phyloP scores from a whole-genome alignment of 2,329 filamentous ascomycete species.

The Pseudocercospora vitis region DNA sequence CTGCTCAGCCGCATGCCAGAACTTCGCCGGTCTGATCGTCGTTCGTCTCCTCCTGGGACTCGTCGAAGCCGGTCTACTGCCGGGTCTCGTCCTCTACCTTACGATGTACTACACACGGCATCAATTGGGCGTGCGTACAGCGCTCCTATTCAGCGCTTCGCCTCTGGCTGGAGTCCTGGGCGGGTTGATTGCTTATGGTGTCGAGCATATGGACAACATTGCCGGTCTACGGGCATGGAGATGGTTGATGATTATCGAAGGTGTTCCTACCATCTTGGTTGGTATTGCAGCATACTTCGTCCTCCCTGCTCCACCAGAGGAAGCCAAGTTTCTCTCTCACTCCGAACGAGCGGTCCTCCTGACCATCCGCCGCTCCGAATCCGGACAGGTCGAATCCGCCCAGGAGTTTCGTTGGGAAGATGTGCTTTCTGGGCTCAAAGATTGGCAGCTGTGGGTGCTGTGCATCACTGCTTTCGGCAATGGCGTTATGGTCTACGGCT shows the following conservation, averaged over 20 bases:
- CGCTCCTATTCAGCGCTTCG: conserved; percentile 69
- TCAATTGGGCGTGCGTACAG: conserved; percentile 69
- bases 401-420: conserved; percentile 57
- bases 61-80: conserved; percentile 15
- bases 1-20: conserved; percentile 11
- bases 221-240: conserved; percentile 57
- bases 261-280: conserved; percentile 55
- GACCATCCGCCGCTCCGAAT: conserved; percentile 50
- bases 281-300: conserved; percentile 56
- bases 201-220: conserved; percentile 64
- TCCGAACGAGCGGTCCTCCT: conserved; percentile 61
- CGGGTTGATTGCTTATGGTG: conserved; percentile 69
- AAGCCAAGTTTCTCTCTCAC: conserved; percentile 58
- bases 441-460: conserved; percentile 76
- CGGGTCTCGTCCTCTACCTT: conserved; percentile 51
- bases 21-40: conserved; percentile 12
- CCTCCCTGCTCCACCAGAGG: conserved; percentile 65
- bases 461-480: conserved; percentile 65
- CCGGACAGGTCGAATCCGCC: conserved; percentile 46
- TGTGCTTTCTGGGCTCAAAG: conserved; percentile 64
- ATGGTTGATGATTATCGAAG: conserved; percentile 65
- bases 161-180: conserved; percentile 70
- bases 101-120: conserved; percentile 74
- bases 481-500: conserved; percentile 56
- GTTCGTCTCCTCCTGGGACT: conserved; percentile 20